A percentile compares a stretch with the other conserved stretches of the same genome.
phyloP scores from a whole-genome alignment of 495 filamentous ascomycete species.

The Aspergillus conjunctus region DNA sequence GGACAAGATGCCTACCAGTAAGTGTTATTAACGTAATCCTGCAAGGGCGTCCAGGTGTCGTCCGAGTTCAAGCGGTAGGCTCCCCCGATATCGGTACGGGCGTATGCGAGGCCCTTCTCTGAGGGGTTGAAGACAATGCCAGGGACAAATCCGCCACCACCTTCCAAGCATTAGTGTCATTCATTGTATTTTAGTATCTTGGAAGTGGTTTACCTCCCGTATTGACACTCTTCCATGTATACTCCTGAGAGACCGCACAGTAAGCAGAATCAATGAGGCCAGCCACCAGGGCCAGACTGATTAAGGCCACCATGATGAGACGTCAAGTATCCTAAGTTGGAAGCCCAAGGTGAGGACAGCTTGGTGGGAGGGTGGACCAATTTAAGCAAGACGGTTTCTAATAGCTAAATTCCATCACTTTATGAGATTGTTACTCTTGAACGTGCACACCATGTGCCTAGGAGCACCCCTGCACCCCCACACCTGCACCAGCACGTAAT shows the following conservation, averaged over 20 bases:
- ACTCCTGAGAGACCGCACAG: conserved; percentile 19
- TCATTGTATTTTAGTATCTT: not conserved
- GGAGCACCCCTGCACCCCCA: not conserved
- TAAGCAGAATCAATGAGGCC: conserved; percentile 5
- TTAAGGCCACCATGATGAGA: not conserved
- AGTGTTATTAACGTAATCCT: conserved; percentile 13
- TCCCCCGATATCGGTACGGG: conserved; percentile 22
- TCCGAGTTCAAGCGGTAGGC: conserved; percentile 25
- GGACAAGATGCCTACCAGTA: conserved; percentile 11
- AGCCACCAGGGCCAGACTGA: conserved; percentile 7
- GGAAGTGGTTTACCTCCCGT: conserved; percentile 17
- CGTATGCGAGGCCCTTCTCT: conserved; percentile 18
- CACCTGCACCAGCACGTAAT: not conserved
- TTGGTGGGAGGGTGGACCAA: not conserved
- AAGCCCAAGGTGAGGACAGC: not conserved
- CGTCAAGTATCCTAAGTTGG: not conserved
- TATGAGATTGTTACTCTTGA: too few species aligned
- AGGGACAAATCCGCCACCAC: conserved; percentile 21
- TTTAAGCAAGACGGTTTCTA: not conserved
- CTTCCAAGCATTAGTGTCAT: not conserved
- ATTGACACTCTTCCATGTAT: conserved; percentile 23
- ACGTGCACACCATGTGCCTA: too few species aligned
- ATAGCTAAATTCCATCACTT: not conserved
- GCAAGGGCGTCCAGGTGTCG: conserved; percentile 21
- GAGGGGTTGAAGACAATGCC: conserved; percentile 22